phyloP scores from a whole-genome alignment of 2,329 filamentous ascomycete genomes.

The Fusarium udum region DNA sequence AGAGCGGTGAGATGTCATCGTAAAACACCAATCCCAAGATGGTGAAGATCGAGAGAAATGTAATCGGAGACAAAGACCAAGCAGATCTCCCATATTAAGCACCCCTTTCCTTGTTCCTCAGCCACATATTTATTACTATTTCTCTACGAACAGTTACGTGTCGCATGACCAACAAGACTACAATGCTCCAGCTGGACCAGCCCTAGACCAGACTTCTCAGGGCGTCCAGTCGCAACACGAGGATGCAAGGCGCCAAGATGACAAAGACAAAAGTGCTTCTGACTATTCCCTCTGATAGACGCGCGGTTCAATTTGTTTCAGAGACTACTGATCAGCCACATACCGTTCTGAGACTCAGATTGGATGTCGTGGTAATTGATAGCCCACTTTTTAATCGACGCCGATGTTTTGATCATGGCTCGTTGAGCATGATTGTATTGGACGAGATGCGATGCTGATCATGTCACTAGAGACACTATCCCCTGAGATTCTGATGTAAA shows the following conservation, averaged over 20 bases:
- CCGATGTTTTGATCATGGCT: conserved; percentile 13
- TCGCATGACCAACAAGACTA: conserved; percentile 13
- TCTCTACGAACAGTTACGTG: neutral
- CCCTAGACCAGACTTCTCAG: neutral
- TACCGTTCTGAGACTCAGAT: conserved; percentile 3
- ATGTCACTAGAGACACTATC: conserved; percentile 8
- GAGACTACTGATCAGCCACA: conserved; percentile 18
- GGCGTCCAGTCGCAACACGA: conserved; percentile 21
- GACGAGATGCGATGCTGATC: neutral
- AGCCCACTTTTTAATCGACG: conserved; percentile 20
- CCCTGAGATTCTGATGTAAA: conserved; percentile 29
- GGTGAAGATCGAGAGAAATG: neutral
- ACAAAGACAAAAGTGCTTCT: conserved; percentile 13
- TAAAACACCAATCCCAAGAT: conserved; percentile 5
- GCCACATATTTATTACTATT: neutral
- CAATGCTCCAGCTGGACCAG: neutral
- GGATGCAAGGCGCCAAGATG: neutral
- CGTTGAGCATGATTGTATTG: neutral
- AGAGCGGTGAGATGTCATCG: conserved; percentile 23
- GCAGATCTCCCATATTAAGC: neutral
- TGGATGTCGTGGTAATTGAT: conserved; percentile 5
- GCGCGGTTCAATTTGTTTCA: conserved; percentile 18
- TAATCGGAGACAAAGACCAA: conserved; percentile 2
- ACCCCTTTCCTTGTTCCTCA: neutral
- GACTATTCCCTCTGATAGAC: conserved; percentile 15